phyloP scores from a whole-genome alignment of 495 filamentous ascomycete genomes.

The Aspergillus sclerotioniger region DNA sequence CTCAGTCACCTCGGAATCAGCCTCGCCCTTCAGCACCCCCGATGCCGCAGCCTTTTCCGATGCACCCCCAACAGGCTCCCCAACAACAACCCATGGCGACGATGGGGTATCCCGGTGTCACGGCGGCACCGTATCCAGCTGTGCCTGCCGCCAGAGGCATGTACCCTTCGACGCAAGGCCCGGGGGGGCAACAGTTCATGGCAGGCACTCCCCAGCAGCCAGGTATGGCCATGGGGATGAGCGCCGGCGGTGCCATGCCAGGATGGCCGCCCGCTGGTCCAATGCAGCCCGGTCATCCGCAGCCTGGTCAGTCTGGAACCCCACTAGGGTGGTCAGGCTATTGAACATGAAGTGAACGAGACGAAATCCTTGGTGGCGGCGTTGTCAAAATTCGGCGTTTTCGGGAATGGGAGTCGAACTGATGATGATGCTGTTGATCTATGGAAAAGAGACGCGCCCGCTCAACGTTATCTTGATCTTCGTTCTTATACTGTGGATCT shows the following conservation, averaged over 20 bases:
- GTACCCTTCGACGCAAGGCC: slow-evolving; percentile 42
- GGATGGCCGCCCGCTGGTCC: slow-evolving; percentile 41
- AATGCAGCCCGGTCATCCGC: slow-evolving; percentile 46
- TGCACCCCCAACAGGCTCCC: slow-evolving; percentile 53
- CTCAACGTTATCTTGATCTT: background rate
- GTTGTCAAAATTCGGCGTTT: slow-evolving; percentile 34
- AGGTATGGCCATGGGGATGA: slow-evolving; percentile 43
- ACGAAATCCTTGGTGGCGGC: slow-evolving; percentile 18
- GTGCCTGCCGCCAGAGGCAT: slow-evolving; percentile 38
- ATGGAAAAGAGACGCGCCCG: background rate
- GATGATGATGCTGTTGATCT: slow-evolving; percentile 6
- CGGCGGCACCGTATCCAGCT: slow-evolving; percentile 34
- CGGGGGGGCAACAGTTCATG: slow-evolving; percentile 42
- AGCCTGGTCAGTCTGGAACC: slow-evolving; percentile 44
- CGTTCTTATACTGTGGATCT: slow-evolving; percentile 10
- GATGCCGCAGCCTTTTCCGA: slow-evolving; percentile 45
- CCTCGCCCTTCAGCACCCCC: slow-evolving; percentile 40
- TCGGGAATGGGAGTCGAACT: slow-evolving; percentile 11
- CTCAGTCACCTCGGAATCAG: slow-evolving; percentile 51
- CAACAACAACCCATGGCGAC: slow-evolving; percentile 58
- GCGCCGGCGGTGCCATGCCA: slow-evolving; percentile 35
- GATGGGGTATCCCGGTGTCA: slow-evolving; percentile 40
- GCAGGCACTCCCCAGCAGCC: slow-evolving; percentile 39
- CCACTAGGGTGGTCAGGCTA: slow-evolving; percentile 47
- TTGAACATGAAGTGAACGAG: slow-evolving; percentile 22